Evolutionary conservation across 805 yeast genomes (phyloP).

Genomic region (Trichomonascus vanleenenianus): DNA sequence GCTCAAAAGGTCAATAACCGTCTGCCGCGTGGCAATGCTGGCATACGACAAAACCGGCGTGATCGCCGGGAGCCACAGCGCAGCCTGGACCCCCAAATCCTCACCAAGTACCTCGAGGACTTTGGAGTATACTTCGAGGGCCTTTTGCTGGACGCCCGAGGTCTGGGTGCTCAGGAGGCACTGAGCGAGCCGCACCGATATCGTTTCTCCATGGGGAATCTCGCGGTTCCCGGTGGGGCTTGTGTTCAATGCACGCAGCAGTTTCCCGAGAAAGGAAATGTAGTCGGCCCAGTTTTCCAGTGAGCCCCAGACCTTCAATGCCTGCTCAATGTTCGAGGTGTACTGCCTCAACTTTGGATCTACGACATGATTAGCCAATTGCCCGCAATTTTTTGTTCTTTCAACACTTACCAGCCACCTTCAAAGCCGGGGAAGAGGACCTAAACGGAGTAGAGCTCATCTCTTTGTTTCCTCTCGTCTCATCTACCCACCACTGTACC

Average conservation of each 20-base stretch:
- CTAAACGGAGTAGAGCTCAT: too few species aligned
- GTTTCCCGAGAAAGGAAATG: slow-evolving; percentile 75
- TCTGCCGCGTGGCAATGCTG: slow-evolving; percentile 80
- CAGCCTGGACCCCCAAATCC: slow-evolving; percentile 46
- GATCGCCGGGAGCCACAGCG: slow-evolving; percentile 88
- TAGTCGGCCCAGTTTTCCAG: slow-evolving; percentile 98
- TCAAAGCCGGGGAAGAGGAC: too few species aligned
- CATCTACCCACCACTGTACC: too few species aligned
- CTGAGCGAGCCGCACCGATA: slow-evolving; percentile 65
- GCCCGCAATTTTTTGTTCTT: too few species aligned
- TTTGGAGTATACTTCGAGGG: slow-evolving; percentile 66
- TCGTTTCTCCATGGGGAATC: slow-evolving; percentile 35
- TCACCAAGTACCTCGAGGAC: slow-evolving; percentile 63
- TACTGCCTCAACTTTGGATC: slow-evolving; percentile 64
- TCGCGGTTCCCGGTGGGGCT: slow-evolving; percentile 30
- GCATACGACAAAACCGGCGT: slow-evolving; percentile 84
- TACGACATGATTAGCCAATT: not conserved
- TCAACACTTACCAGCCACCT: too few species aligned
- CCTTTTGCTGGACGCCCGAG: slow-evolving; percentile 90
- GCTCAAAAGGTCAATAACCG: slow-evolving; percentile 54
- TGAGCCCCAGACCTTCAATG: slow-evolving; percentile 66
- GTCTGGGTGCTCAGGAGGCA: slow-evolving; percentile 80
- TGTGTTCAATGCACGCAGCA: slow-evolving; percentile 61
- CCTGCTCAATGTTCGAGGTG: slow-evolving; percentile 59
- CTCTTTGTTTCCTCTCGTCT: too few species aligned